These are phyloP conservation scores for Alternaria sp. DNA, from an alignment of 2,329 filamentous ascomycete genomes.

Conservation along the genomic window DNA sequence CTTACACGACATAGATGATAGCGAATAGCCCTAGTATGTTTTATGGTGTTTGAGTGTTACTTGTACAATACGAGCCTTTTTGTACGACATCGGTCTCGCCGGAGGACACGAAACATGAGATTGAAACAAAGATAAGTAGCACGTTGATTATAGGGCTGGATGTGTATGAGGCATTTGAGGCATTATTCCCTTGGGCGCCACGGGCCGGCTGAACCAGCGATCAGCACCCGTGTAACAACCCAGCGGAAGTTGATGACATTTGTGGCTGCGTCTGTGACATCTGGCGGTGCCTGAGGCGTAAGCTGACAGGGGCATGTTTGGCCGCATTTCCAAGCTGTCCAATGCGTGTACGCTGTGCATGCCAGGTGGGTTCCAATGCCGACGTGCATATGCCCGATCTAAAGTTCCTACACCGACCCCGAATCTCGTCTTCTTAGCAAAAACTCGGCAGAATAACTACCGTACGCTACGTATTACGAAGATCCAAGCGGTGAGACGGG, in stretches of 20 bases:
- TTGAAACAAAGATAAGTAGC: neutral
- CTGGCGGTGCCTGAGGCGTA: slow-evolving; percentile 12
- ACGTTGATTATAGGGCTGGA: neutral
- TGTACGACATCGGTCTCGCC: no score
- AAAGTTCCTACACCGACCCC: slow-evolving; percentile 2
- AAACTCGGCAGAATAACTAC: neutral
- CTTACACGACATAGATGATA: no score
- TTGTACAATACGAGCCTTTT: no score
- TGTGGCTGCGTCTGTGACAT: slow-evolving; percentile 5
- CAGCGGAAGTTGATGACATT: neutral
- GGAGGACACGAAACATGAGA: no score
- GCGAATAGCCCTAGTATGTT: no score
- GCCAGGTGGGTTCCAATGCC: neutral
- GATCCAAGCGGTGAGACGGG: neutral
- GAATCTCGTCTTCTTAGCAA: neutral
- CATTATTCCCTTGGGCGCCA: slow-evolving; percentile 1
- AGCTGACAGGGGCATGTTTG: slow-evolving; percentile 13
- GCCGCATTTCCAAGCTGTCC: neutral
- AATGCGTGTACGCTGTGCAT: neutral
- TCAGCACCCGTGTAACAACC: neutral
- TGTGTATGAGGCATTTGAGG: neutral
- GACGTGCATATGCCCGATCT: slow-evolving; percentile 3
- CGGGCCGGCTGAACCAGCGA: neutral
- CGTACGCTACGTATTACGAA: neutral
- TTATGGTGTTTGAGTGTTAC: no score